These are phyloP conservation scores for Conidiobolus incongruus DNA, from an alignment of 371 early-diverging fungal genomes.

Conservation along the genomic window DNA sequence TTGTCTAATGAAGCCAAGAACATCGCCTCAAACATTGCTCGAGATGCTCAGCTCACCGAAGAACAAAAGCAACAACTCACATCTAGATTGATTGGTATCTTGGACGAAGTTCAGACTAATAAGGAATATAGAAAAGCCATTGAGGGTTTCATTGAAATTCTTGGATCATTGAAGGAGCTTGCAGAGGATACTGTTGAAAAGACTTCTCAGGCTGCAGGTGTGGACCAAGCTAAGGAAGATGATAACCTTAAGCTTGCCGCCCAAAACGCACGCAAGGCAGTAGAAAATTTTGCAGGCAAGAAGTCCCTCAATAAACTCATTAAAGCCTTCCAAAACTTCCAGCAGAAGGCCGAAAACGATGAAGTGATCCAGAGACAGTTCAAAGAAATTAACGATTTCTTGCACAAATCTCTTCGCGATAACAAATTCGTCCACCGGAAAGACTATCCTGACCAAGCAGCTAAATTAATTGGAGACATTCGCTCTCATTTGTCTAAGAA, in stretches of 20 bases:
- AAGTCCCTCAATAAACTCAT: constrained; percentile 12
- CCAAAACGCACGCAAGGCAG: constrained; percentile 11
- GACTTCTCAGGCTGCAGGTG: constrained; percentile 1
- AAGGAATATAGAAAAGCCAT: constrained; percentile 14
- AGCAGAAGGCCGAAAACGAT: constrained; percentile 8
- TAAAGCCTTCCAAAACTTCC: constrained; percentile 8
- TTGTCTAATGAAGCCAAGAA: constrained; percentile 6
- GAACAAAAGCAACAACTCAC: constrained; percentile 8
- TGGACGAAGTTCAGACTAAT: constrained; percentile 9
- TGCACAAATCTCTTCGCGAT: constrained; percentile 10
- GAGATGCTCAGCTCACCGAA: background rate
- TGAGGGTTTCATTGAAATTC: constrained; percentile 10
- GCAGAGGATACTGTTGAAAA: constrained; percentile 4
- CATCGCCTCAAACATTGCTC: background rate
- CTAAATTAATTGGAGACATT: constrained; percentile 8
- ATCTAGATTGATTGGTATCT: constrained; percentile 7
- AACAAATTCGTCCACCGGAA: constrained; percentile 9
- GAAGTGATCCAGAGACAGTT: constrained; percentile 9
- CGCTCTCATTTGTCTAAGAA: constrained; percentile 8
- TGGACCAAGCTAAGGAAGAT: constrained; percentile 2
- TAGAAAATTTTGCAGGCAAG: constrained; percentile 16
- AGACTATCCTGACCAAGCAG: constrained; percentile 8
- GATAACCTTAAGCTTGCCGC: constrained; percentile 6
- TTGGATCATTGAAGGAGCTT: constrained; percentile 6
- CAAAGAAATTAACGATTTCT: constrained; percentile 9